Evolutionary conservation across 2,329 filamentous ascomycete species (phyloP), one percentile per base, ranked within the genome.

Genomic region (Herpotrichia juniperi): DNA sequence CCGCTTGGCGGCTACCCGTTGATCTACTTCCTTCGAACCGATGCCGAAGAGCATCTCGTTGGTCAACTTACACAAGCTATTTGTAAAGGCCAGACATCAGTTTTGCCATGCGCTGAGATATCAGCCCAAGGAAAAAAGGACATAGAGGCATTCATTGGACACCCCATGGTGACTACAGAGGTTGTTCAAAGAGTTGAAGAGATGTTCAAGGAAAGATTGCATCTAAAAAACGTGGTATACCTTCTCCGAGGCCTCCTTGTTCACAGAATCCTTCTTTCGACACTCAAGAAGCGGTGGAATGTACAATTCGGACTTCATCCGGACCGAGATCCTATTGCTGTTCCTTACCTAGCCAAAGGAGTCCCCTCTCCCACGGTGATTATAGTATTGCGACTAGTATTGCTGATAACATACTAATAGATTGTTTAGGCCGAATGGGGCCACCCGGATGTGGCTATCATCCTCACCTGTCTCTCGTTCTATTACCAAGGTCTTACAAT

Each of bases 351-450:
- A 17, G 86, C 87, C 0, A 89, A 90, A 54, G 87, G 86, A 1
- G 78, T 82, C 0, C 87, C 88, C 0, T 82, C 39, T 26, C 80
- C 83, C n/a, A n/a, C n/a, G n/a, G n/a, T n/a, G n/a, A n/a, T n/a
- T n/a, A n/a, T n/a, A n/a, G n/a, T n/a, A n/a, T n/a, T n/a, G n/a
- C n/a, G n/a, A n/a, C n/a, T n/a, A n/a, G n/a, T n/a, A n/a, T n/a
- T n/a, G n/a, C n/a, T n/a, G n/a, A n/a, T n/a, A n/a, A n/a, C n/a
- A n/a, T n/a, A n/a, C n/a, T n/a, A n/a, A n/a, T n/a, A n/a, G n/a
- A n/a, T n/a, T n/a, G n/a, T n/a, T 0, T 79, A 83, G 6, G 82
- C 87, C 0, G 87, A 91, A 63, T 91, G 81, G 67, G 86, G 87
- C 0, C 87, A 91, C 57, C 86, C 87, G 0, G 83, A 91, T 64